Conservation (phyloP, 2,329 filamentous ascomycete genomes). For the Beauveria asiatica region DNA sequence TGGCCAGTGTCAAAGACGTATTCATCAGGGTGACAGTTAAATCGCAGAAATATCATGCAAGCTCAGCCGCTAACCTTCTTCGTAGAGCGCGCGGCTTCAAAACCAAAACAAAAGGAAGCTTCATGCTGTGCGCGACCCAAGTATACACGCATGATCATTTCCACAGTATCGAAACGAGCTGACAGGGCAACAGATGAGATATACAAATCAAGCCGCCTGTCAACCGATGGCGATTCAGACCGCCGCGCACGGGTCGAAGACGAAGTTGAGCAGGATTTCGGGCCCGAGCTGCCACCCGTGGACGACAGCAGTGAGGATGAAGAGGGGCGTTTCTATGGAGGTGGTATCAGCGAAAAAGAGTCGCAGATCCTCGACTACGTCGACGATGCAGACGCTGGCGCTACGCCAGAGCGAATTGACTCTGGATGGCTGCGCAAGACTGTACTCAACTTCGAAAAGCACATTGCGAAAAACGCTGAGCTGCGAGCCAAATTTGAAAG, state of each 20-base stretch:
- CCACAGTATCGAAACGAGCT: background rate
- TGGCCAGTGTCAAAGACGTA: constrained; percentile 51
- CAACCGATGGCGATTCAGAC: constrained; percentile 33
- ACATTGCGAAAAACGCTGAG: constrained; percentile 84
- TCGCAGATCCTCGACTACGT: constrained; percentile 82
- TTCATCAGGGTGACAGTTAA: constrained; percentile 42
- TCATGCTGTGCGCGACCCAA: constrained; percentile 53
- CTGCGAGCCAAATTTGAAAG: constrained; percentile 76
- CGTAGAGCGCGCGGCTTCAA: constrained; percentile 34
- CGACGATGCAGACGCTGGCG: constrained; percentile 41
- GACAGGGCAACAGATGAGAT: constrained; percentile 39
- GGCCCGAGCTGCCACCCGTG: constrained; percentile 37
- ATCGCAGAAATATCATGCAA: background rate
- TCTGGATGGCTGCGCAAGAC: constrained; percentile 72
- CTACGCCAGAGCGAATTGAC: constrained; percentile 67
- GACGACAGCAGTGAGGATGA: constrained; percentile 58
- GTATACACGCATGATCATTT: constrained; percentile 30
- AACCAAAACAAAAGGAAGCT: constrained; percentile 54
- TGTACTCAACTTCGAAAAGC: constrained; percentile 78
- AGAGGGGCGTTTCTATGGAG: constrained; percentile 91
- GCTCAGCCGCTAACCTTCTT: constrained; percentile 15
- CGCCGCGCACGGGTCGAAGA: constrained; percentile 40
- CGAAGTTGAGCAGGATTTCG: constrained; percentile 42
- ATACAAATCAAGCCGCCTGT: constrained; percentile 54
- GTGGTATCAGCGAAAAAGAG: constrained; percentile 75